Evolutionary conservation across 1,139 yeast species (phyloP).

Genomic region (Debaryomyces coudertii): DNA sequence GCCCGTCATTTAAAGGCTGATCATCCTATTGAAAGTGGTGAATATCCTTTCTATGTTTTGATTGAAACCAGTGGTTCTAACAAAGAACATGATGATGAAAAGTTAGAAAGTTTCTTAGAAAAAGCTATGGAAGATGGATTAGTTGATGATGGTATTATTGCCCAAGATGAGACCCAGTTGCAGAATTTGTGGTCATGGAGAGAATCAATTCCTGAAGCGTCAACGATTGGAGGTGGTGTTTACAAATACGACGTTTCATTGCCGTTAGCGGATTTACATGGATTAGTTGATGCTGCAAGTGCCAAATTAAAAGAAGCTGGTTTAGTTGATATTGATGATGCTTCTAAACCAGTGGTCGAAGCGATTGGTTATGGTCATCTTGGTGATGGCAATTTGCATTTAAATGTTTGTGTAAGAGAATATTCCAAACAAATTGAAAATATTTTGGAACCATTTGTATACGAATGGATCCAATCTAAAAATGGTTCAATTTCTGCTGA

Average conservation of each 20-base stretch:
- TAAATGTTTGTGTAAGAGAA: slow-evolving; percentile 87
- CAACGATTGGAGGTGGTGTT: slow-evolving; percentile 86
- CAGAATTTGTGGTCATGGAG: slow-evolving; percentile 92
- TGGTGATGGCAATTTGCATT: slow-evolving; percentile 94
- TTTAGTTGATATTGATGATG: slow-evolving; percentile 66
- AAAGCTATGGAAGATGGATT: slow-evolving; percentile 80
- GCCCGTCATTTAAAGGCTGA: slow-evolving; percentile 54
- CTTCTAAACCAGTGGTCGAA: slow-evolving; percentile 72
- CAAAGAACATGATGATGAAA: slow-evolving; percentile 80
- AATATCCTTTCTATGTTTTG: slow-evolving; percentile 83
- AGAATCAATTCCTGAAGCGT: slow-evolving; percentile 89
- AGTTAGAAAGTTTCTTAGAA: slow-evolving; percentile 79
- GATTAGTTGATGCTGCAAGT: slow-evolving; percentile 74
- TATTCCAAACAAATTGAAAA: slow-evolving; percentile 77
- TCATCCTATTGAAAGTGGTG: slow-evolving; percentile 77
- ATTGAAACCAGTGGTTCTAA: slow-evolving; percentile 95
- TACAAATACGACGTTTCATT: slow-evolving; percentile 95
- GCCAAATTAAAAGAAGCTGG: slow-evolving; percentile 58
- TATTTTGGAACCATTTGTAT: slow-evolving; percentile 87
- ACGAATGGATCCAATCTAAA: slow-evolving; percentile 77
- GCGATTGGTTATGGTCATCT: slow-evolving; percentile 96
- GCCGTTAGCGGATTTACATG: slow-evolving; percentile 78
- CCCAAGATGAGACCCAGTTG: slow-evolving; percentile 91
- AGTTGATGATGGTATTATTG: slow-evolving; percentile 90
- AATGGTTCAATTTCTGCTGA: slow-evolving; percentile 94